A percentile compares a stretch with the other conserved stretches of the same genome.
phyloP scores from a whole-genome alignment of 2,329 filamentous ascomycete species.

The Verticillium nubilum region DNA sequence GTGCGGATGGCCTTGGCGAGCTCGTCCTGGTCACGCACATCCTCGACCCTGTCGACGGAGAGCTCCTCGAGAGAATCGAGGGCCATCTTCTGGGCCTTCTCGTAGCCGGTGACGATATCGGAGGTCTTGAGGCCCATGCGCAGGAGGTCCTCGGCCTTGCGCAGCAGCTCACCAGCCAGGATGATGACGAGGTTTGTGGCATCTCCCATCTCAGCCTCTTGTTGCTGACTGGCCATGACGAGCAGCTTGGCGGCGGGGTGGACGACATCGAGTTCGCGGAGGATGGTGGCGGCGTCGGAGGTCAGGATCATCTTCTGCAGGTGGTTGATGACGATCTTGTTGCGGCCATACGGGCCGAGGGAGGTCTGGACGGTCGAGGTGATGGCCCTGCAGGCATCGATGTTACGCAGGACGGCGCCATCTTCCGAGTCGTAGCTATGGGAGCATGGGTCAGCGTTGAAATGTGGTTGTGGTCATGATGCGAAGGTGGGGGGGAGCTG shows the following conservation, averaged over 20 bases:
- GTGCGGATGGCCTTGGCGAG: constrained; percentile 93
- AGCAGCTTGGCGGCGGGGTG: constrained; percentile 96
- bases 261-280: constrained; percentile 95
- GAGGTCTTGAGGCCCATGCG: constrained; percentile 98
- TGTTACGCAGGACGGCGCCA: constrained; percentile 96
- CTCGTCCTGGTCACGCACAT: constrained; percentile 74
- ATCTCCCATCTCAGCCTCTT: constrained; percentile 98
- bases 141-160: constrained; percentile 94
- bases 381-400: constrained; percentile 96
- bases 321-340: constrained; percentile 99
- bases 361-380: constrained; percentile 95
- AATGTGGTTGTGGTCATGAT: neutral
- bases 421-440: constrained; percentile 95
- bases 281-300: constrained; percentile 93
- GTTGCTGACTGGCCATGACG: constrained; percentile 98
- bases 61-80: constrained; percentile 82
- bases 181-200: constrained; percentile 97
- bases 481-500: constrained; percentile 11
- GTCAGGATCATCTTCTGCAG: constrained; percentile 99
- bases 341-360: constrained; percentile 92
- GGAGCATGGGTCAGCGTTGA: constrained; percentile 23
- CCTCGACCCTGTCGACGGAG: constrained; percentile 82
- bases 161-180: constrained; percentile 87
- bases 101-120: constrained; percentile 93
- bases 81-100: constrained; percentile 87